Percentiles rank a stretch among this genome's conserved stretches.
Evolutionary conservation across 208 protist genomes (phyloP).

Genomic region (Acanthamoeba divionensis): DNA sequence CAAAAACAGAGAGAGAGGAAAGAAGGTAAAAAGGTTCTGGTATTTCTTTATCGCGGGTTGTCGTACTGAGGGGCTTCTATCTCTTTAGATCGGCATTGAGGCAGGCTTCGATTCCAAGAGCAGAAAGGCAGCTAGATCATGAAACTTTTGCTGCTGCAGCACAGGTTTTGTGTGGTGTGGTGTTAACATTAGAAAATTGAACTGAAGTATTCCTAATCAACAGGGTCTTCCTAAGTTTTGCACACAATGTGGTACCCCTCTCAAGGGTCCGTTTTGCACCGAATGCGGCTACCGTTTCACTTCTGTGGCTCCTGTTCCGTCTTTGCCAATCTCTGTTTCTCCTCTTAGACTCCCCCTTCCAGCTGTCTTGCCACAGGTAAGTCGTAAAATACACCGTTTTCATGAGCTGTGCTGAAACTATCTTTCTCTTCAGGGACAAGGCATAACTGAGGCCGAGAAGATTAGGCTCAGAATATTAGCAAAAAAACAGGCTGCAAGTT

Average conservation of each 20-base stretch:
- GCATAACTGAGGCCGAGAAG: constrained; percentile 30
- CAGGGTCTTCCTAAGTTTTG: constrained; percentile 1
- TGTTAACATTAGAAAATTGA: not conserved
- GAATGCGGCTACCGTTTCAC: not conserved
- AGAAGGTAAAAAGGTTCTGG: too few relatives aligned
- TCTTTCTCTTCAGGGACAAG: too few relatives aligned
- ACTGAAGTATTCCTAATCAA: not conserved
- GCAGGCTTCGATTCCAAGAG: not conserved
- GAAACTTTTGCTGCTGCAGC: not conserved
- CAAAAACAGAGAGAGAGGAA: not conserved
- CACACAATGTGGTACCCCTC: not conserved
- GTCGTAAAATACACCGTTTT: too few relatives aligned
- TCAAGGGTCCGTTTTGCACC: not conserved
- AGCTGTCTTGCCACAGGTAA: too few relatives aligned
- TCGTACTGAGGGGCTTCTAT: not conserved
- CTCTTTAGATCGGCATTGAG: not conserved
- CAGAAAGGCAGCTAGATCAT: not conserved
- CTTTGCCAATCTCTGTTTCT: not conserved
- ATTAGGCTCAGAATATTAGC: constrained; percentile 10
- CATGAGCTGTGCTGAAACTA: too few relatives aligned
- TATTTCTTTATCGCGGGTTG: too few relatives aligned
- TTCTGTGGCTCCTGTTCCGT: not conserved
- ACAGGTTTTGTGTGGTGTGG: not conserved
- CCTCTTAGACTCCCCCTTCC: too few relatives aligned
- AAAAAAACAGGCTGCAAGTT: not conserved